A percentile compares a stretch with the other conserved stretches of the same genome.
Conservation (phyloP, 768 basidiomycete genomes). For the Hericium rajendrae region DNA sequence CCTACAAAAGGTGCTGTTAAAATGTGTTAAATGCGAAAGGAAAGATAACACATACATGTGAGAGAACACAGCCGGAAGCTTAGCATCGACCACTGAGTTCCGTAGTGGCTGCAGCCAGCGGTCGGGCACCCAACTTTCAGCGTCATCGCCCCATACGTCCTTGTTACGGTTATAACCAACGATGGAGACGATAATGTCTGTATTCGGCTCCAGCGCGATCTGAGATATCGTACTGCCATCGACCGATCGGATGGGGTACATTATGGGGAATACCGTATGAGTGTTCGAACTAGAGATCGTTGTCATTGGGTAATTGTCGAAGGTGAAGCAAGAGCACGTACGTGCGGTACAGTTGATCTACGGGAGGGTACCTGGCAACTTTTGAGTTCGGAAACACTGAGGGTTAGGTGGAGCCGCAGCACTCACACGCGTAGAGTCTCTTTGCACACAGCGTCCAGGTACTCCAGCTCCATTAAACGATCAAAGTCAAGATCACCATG, state of each 20-base stretch:
- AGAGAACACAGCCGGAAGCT: constrained; percentile 26
- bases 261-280: constrained; percentile 22
- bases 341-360: not conserved
- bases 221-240: constrained; percentile 22
- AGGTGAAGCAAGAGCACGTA: not conserved
- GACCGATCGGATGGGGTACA: constrained; percentile 13
- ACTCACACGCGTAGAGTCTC: too few relatives aligned
- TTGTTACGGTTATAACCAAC: constrained; percentile 21
- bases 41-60: constrained; percentile 14
- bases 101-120: constrained; percentile 26
- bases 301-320: not conserved
- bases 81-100: constrained; percentile 16
- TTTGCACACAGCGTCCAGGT: too few relatives aligned
- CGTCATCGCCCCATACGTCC: constrained; percentile 32
- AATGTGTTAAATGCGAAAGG: too few relatives aligned
- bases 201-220: constrained; percentile 20
- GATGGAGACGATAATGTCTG: constrained; percentile 18
- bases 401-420: too few relatives aligned
- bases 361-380: too few relatives aligned
- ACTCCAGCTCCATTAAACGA: too few relatives aligned
- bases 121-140: constrained; percentile 33
- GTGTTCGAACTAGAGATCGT: constrained; percentile 17
- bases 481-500: too few relatives aligned
- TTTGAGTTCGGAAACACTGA: too few relatives aligned
- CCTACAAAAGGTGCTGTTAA: too few relatives aligned